A percentile compares a stretch with the other conserved stretches of the same genome.
Evolutionary conservation across 2,329 filamentous ascomycete genomes (phyloP).

Genomic region (Arthroderma sp.): DNA sequence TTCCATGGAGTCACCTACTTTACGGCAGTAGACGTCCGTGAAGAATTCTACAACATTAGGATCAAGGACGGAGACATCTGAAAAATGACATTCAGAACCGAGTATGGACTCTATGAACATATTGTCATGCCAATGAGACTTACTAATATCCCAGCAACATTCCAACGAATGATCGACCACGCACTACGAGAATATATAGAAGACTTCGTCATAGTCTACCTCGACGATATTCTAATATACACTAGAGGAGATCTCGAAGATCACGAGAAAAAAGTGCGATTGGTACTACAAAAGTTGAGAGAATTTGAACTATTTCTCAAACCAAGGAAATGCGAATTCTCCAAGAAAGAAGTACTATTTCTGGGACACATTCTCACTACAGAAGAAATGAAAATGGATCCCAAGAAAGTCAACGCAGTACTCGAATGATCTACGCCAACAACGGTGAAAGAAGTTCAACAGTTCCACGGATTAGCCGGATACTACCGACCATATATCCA

Average conservation of each 20-base stretch:
- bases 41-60: conserved; percentile 14
- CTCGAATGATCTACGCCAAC: conserved; percentile 8
- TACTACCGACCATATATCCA: conserved; percentile 17
- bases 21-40: conserved; percentile 15
- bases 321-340: conserved; percentile 12
- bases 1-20: conserved; percentile 10
- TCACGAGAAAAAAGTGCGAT: conserved; percentile 1
- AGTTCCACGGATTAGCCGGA: conserved; percentile 15
- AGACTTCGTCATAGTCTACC: conserved; percentile 8
- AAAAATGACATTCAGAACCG: neutral
- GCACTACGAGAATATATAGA: conserved; percentile 10
- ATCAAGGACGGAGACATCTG: conserved; percentile 15
- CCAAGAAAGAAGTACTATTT: conserved; percentile 9
- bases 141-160: conserved; percentile 10
- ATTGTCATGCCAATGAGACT: conserved; percentile 18
- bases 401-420: conserved; percentile 11
- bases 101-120: conserved; percentile 18
- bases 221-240: conserved; percentile 11
- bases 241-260: conserved; percentile 1
- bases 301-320: neutral
- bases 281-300: conserved; percentile 5
- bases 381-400: conserved; percentile 10
- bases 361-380: conserved; percentile 10
- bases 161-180: conserved; percentile 13
- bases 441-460: conserved; percentile 11